phyloP scores from a whole-genome alignment of 2,329 filamentous ascomycete genomes.

The Aurifilum marmelostoma region DNA sequence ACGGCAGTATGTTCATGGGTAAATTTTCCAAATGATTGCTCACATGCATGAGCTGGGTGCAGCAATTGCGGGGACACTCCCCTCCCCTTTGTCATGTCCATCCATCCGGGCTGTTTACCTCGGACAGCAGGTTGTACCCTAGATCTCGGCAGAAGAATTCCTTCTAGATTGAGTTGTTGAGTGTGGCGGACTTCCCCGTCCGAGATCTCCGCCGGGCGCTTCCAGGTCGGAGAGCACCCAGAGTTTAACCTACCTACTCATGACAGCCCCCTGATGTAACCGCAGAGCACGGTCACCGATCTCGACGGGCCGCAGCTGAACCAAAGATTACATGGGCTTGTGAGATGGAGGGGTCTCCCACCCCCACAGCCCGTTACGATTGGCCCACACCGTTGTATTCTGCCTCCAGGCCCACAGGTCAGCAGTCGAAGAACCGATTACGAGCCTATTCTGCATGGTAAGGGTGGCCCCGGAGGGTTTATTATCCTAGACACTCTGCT shows the following conservation, averaged over 20 bases:
- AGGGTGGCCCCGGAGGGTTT: not conserved
- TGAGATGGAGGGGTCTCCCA: not conserved
- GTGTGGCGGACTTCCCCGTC: not conserved
- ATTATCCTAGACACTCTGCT: not conserved
- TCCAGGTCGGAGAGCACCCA: not conserved
- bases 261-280: not conserved
- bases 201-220: not conserved
- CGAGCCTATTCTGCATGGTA: not conserved
- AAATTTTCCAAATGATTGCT: not conserved
- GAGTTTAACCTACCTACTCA: not conserved
- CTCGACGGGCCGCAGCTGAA: not conserved
- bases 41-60: not conserved
- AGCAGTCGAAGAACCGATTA: not conserved
- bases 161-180: not conserved
- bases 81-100: not conserved
- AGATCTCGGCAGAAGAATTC: not conserved
- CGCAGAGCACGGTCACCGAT: not conserved
- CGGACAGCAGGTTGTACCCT: not conserved
- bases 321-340: not conserved
- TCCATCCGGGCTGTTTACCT: not conserved
- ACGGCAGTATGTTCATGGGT: too few relatives aligned
- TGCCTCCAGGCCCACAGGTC: not conserved
- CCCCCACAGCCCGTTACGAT: not conserved
- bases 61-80: not conserved
- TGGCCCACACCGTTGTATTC: not conserved